Percentiles rank a stretch among this genome's conserved stretches.
Conservation (phyloP, 179 eudicot species). For the Spergularia azorica region DNA sequence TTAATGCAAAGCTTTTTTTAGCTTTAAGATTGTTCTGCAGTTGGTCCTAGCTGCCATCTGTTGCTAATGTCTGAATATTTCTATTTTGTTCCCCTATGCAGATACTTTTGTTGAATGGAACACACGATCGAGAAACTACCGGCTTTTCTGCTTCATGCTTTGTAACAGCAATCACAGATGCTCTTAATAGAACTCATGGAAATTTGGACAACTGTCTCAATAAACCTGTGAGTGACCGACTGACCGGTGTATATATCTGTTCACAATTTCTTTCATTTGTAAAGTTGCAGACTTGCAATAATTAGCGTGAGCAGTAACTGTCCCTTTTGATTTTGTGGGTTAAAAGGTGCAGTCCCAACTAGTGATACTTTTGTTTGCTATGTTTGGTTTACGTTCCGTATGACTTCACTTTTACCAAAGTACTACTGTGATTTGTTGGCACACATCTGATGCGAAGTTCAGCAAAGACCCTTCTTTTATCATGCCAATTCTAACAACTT, state of each 20-base stretch:
- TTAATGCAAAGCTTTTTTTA: slow-evolving; percentile 8
- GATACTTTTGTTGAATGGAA: slow-evolving; percentile 91
- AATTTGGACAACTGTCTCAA: slow-evolving; percentile 60
- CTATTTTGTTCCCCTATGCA: slow-evolving; percentile 29
- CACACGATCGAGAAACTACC: slow-evolving; percentile 83
- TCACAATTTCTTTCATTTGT: neutral
- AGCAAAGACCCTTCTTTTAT: neutral
- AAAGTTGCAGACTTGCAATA: neutral
- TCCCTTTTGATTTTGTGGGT: neutral
- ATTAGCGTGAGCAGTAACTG: neutral
- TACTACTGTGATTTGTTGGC: neutral
- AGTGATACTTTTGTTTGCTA: too few relatives aligned
- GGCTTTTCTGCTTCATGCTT: slow-evolving; percentile 85
- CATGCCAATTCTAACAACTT: neutral
- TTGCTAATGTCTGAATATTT: neutral
- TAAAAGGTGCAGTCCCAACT: too few relatives aligned
- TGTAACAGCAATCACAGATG: slow-evolving; percentile 92
- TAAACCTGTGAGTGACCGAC: slow-evolving; percentile 68
- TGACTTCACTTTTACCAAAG: too few relatives aligned
- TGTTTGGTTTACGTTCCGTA: too few relatives aligned
- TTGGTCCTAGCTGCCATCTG: neutral
- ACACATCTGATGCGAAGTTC: neutral
- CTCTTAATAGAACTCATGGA: slow-evolving; percentile 88
- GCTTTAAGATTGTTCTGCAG: slow-evolving; percentile 8
- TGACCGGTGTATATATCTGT: slow-evolving; percentile 14